Base-by-base conservation (phyloP, 306 rosid genomes). In the Ormosia semicastrata region DNA sequence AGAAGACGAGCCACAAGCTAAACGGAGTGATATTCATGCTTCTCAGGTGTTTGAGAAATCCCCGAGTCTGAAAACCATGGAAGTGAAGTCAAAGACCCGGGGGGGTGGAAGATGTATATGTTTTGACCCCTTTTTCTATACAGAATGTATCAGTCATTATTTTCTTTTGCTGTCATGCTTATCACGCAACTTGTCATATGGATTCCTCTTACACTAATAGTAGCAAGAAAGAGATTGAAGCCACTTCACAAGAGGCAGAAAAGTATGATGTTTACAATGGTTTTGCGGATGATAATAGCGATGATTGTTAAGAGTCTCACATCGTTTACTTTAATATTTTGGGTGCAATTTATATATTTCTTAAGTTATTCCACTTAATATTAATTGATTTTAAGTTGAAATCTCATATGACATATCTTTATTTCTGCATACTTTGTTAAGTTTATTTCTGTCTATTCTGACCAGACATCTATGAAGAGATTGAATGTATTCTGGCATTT, bases 71-170 rank as follows among this genome's bases (percentile, higher is more conserved):
- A 86, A 89, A 85, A 75, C 80, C 79, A 79, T 82, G 80, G 93
- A 79, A 73, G 84, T 85, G 73, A 93, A 93, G 78, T 93, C 99
- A 8, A 95, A 91, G 90, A 89, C 92, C 6, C 76, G 90, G 82
- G 99, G 99, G 59, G 98, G 99, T 30, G 92, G 93, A 84, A 89
- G 99, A 86, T 95, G 99, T 88, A 93, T 95, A 81, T 95, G 99
- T 87, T 95, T 95, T 68, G 95, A 95, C 53, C 99, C 94, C 32
- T 92, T 95, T 24, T 82, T 89, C 92, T 6, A 91, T 95, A 78
- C 98, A 88, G 75, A 89, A 86, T 81, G 88, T 93, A 64, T 92
- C 98, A 1, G 94, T 95, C 81, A 79, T 93, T 50, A 91, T 85
- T 77, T 95, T 95, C 97, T 93, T 93, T 85, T 88, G 90, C 78